Base-by-base conservation (phyloP, 805 yeast genomes). In the Candida sanyiensis region DNA sequence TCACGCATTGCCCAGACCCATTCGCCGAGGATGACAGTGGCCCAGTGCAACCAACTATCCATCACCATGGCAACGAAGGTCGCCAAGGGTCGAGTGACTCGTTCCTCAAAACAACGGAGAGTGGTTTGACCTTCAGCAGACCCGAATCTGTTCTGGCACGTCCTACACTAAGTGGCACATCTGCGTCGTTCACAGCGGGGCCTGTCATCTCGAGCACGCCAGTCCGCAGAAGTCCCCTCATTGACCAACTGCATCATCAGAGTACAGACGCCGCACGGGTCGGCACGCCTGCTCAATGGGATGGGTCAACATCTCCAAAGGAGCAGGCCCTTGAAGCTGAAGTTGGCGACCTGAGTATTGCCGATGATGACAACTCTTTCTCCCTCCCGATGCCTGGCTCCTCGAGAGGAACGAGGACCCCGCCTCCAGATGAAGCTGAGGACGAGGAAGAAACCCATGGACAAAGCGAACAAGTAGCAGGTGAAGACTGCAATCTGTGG, bases 1-100 rank as follows among this genome's bases (percentile, higher is more conserved):
- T 83, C 18, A 65, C 75, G 2, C 65, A 71, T 24, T 77, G 84
- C 27, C 81, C 83, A 1, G 93, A 83, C 55, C 83, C 83, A 1
- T 77, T 77, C 50, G 69, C 48, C 1, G 30, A 50, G 6, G 51
- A 49, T n/a, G 42, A 46, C 10, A 51, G 47, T 4, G 43, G 38
- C 6, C 46, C 43, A 11, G 45, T 42, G 12, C n/a, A 29, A 5
- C 13, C 33, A 6, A 27, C 38, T 28, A 16, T 46, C 25, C 40
- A 35, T 13, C 25, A 35, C 24, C 35, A 38, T 8, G 42, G 33
- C 9, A 32, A 33, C 29, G 28, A 22, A n/a, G 32, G n/a, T n/a
- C n/a, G n/a, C n/a, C 39, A 10, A 22, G 28, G 13, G 27, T 28
- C 16, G n/a, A 19, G 17, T 11, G 29, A 40, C 16, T 30, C 46